Evolutionary conservation across 495 filamentous ascomycete species (phyloP), one percentile per base, ranked within the genome.

Genomic region (Barbatosphaeria neglecta): DNA sequence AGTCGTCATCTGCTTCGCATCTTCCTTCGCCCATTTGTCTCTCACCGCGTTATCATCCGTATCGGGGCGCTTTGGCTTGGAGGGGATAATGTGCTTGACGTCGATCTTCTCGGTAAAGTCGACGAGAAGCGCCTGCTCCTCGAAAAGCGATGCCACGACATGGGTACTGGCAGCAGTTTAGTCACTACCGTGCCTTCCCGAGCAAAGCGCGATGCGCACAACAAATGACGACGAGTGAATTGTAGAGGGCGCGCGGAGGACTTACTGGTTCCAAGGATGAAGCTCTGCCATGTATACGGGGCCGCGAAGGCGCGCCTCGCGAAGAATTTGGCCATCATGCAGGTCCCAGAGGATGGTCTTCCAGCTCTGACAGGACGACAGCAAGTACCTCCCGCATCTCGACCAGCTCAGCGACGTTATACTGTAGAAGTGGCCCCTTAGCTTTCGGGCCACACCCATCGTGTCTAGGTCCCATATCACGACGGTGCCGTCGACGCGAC

Each of bases 401-500:
- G 88, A 95, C 92, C 92, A 99, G 64, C 90, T 93, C 18, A 97
- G 61, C 11, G 86, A 92, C 49, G 92, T 87, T 35, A 97, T 86
- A 56, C 92, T 88, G 49, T 83, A 73, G 16, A 85, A 90, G 66
- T 99, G 92, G 6, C 92, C 92, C 44, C 86, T 78, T 27, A 97
- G 73, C 62, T 96, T 96, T 46, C 88, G 82, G 35, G 92, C 92
- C 16, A 97, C 83, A 31, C 90, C 89, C 71, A 90, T 92, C 22
- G 93, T 97, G 60, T 96, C 93, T 37, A 96, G 74, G 59, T 99
- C 92, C 71, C 95, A 99, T 44, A 99, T 84, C 27, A 95, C 84
- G 39, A 97, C 84, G 15, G 83, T 89, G 51, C 92, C 92, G 67
- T 97, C 90, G 49, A 86, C 88, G 63, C 92, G 79, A 60, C 92